Percentiles rank a stretch among this genome's conserved stretches.
Evolutionary conservation across 2,329 filamentous ascomycete genomes (phyloP).

Genomic region (Mariannaea sp.): DNA sequence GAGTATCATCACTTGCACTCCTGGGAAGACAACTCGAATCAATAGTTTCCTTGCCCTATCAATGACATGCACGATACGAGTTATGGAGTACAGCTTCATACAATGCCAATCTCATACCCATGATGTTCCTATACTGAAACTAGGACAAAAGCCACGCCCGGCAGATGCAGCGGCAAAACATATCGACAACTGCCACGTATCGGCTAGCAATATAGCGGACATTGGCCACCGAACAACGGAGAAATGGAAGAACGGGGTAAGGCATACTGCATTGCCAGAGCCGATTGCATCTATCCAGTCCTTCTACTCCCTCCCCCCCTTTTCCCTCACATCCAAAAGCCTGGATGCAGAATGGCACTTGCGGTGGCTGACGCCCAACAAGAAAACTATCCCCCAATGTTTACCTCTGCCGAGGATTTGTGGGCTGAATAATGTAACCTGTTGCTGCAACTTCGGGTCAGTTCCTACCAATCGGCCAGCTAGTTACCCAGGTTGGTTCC

Average conservation of each 20-base stretch:
- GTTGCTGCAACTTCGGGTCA: slow-evolving; percentile 8
- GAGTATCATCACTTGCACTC: too few species aligned
- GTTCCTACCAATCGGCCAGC: background rate
- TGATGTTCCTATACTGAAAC: too few species aligned
- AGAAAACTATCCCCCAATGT: slow-evolving; percentile 6
- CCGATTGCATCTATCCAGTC: background rate
- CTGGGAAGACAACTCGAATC: too few species aligned
- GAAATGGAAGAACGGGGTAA: slow-evolving; percentile 4
- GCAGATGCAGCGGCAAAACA: slow-evolving; percentile 4
- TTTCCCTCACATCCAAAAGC: background rate
- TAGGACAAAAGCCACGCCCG: background rate
- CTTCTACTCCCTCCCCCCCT: background rate
- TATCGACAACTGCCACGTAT: background rate
- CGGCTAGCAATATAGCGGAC: background rate
- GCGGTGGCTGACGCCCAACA: slow-evolving; percentile 11
- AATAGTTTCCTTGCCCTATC: too few species aligned
- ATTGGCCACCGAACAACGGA: slow-evolving; percentile 10
- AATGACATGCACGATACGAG: background rate
- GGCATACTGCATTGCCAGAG: slow-evolving; percentile 4
- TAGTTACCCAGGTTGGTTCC: background rate
- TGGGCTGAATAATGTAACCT: slow-evolving; percentile 6
- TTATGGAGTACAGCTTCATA: background rate
- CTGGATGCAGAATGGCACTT: background rate
- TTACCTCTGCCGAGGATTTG: slow-evolving; percentile 3
- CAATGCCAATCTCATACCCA: too few species aligned